A percentile compares a stretch with the other conserved stretches of the same genome.
Evolutionary conservation across 1,284 basidiomycete species (phyloP).

Genomic region (Sporisorium scitamineum): DNA sequence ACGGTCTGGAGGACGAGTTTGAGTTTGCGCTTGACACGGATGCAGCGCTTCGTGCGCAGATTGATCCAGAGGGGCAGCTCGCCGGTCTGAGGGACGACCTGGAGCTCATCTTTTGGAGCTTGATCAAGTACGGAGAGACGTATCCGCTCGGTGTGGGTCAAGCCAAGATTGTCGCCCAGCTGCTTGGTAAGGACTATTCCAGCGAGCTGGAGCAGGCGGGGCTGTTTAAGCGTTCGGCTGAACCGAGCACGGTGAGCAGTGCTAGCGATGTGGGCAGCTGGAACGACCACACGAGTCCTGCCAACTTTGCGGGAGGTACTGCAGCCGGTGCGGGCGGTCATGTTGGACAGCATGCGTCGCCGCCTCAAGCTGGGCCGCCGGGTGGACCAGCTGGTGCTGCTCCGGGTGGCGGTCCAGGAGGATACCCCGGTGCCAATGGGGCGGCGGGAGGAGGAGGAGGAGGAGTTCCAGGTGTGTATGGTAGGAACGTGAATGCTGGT

Average conservation of each 20-base stretch:
- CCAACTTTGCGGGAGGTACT: slow-evolving; percentile 6
- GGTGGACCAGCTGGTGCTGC: neutral
- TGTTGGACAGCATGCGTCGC: slow-evolving; percentile 6
- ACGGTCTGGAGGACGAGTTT: slow-evolving; percentile 43
- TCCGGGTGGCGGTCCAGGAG: neutral
- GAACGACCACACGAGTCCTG: slow-evolving; percentile 18
- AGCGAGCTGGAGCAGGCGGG: slow-evolving; percentile 39
- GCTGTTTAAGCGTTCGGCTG: slow-evolving; percentile 34
- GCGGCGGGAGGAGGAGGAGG: neutral
- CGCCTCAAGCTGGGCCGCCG: slow-evolving; percentile 2
- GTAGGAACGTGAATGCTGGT: slow-evolving; percentile 5
- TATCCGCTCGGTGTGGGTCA: slow-evolving; percentile 46
- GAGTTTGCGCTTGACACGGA: slow-evolving; percentile 41
- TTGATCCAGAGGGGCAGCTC: slow-evolving; percentile 44
- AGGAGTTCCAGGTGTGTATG: neutral
- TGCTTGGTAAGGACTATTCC: slow-evolving; percentile 49
- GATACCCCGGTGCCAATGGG: neutral
- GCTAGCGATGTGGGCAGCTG: slow-evolving; percentile 29
- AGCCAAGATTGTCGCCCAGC: slow-evolving; percentile 46
- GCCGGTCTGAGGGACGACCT: slow-evolving; percentile 37
- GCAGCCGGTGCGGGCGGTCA: slow-evolving; percentile 6
- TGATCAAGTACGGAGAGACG: slow-evolving; percentile 57
- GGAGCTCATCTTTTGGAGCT: slow-evolving; percentile 49
- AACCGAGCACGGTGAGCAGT: slow-evolving; percentile 19
- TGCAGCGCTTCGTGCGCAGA: slow-evolving; percentile 24